Conservation (phyloP, 2,329 filamentous ascomycete species). For the Nemania serpens region DNA sequence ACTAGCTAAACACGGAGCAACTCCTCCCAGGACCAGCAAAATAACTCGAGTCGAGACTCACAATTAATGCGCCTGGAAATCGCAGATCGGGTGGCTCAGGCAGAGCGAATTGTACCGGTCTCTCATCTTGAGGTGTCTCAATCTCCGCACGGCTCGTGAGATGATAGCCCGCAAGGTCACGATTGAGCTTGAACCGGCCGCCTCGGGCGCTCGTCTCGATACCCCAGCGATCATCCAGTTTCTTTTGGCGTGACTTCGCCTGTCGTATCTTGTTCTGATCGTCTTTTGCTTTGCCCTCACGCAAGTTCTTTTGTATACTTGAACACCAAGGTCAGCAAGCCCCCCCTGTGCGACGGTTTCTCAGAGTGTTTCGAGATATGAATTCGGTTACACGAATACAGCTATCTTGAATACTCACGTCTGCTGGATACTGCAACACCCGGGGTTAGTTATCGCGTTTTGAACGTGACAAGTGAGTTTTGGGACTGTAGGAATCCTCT, state of each 20-base stretch:
- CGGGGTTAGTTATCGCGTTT: background rate
- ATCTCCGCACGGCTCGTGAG: conserved; percentile 66
- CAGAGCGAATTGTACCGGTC: conserved; percentile 60
- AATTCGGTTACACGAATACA: background rate
- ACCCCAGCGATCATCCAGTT: conserved; percentile 80
- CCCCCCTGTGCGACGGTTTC: background rate
- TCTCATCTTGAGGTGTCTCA: conserved; percentile 68
- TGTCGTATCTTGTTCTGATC: conserved; percentile 87
- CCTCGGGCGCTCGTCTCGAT: conserved; percentile 74
- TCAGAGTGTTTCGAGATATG: background rate
- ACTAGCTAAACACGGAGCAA: background rate
- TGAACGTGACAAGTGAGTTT: no score
- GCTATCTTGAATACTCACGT: conserved; percentile 44
- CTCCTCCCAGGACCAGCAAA: background rate
- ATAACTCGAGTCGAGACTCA: conserved; percentile 3
- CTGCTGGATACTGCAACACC: conserved; percentile 62
- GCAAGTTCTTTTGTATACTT: conserved; percentile 71
- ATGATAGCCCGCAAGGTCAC: conserved; percentile 70
- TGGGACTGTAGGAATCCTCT: no score
- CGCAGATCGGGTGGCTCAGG: conserved; percentile 71
- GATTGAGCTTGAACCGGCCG: conserved; percentile 78
- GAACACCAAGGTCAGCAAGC: background rate
- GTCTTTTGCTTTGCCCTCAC: conserved; percentile 74
- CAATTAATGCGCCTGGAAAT: conserved; percentile 73
- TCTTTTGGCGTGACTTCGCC: conserved; percentile 83